phyloP scores from a whole-genome alignment of 345 rosid genomes.

The Populus pruinosa region DNA sequence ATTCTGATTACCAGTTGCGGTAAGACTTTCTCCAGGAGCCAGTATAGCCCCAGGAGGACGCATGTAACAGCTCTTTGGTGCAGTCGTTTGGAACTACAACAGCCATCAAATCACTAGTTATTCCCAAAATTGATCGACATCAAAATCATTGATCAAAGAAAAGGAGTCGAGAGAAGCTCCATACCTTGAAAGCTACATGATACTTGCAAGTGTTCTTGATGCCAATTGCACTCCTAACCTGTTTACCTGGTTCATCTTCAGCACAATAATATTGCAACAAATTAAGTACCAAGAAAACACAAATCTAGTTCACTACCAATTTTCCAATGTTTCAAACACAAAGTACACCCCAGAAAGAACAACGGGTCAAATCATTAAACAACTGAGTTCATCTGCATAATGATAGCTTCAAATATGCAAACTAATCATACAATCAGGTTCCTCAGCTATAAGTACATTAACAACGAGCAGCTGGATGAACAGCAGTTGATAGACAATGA shows the following conservation, averaged over 20 bases:
- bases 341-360: neutral
- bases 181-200: slow-evolving; percentile 35
- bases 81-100: slow-evolving; percentile 34
- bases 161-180: neutral
- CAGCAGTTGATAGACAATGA: neutral
- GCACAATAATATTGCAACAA: slow-evolving; percentile 2
- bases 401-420: neutral
- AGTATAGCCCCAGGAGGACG: slow-evolving; percentile 37
- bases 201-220: slow-evolving; percentile 32
- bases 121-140: neutral
- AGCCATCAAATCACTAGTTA: neutral
- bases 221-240: slow-evolving; percentile 34
- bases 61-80: slow-evolving; percentile 39
- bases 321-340: neutral
- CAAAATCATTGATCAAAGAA: neutral
- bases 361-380: neutral
- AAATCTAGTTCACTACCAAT: neutral
- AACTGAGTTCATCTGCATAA: neutral
- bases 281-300: neutral
- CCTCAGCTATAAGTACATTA: neutral
- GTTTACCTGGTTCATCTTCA: slow-evolving; percentile 38
- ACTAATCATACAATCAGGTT: neutral
- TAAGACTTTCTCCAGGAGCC: slow-evolving; percentile 33
- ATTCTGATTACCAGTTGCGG: slow-evolving; percentile 30
- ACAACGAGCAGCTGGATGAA: neutral